Evolutionary conservation across 2,329 filamentous ascomycete species (phyloP), one percentile per base, ranked within the genome.

Genomic region (Claviceps purpurea): DNA sequence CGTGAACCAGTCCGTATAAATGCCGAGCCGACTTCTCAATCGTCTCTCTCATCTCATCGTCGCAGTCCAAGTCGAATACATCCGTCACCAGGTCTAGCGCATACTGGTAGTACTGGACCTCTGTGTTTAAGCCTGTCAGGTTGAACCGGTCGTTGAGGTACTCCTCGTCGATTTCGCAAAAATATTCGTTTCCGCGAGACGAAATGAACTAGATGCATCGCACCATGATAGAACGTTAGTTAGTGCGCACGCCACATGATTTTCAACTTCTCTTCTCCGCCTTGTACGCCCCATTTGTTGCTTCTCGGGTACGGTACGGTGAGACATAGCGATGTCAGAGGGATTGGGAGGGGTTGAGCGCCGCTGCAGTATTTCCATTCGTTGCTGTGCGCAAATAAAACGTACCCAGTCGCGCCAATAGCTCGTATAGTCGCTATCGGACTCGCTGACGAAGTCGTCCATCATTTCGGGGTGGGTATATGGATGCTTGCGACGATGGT

Each of bases 381-480:
- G 43, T 30, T 37, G 34, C 22, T 20, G 20, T 40, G 47, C 16
- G 22, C 30, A 38, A 46, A 34, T 34, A 39, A 24, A 38, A 83
- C 88, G 74, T 76, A 97, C 93, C 93, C 93, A 98, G 73, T 98
- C 93, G 68, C 91, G 79, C 93, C 93, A 98, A 70, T 97, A 98
- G 71, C 89, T 97, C 48, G 93, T 96, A 68, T 97, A 98, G 73
- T 98, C 93, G 70, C 90, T 96, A 67, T 98, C 93, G 13, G 90
- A 95, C 70, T 98, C 93, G 66, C 89, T 96, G 59, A 89, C 90
- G 70, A 93, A 97, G 72, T 97, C 91, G 68, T 97, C 93, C 93
- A 97, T 97, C 62, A 66, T 73, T 56, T 51, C 57, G 52, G 57
- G 4, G 52, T 54, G 48, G 55, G 5, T 3, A 13, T 40, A 8